Base-by-base conservation (phyloP, 257 asterid species). In the Nicotiana paniculata region DNA sequence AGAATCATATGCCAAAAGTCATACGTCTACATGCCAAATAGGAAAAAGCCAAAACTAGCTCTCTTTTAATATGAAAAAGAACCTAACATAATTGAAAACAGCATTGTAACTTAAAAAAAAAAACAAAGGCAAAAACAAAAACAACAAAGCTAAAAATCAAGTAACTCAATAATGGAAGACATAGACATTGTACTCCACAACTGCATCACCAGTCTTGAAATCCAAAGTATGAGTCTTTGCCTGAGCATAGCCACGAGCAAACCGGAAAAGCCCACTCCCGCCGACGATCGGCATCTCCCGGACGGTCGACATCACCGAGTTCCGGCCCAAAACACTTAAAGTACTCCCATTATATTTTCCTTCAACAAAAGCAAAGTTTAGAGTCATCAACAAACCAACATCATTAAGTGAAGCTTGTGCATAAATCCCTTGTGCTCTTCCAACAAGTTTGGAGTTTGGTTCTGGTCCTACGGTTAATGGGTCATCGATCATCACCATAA, bases 291-390 rank as follows among this genome's bases (percentile, higher is more conserved):
- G 88, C 88, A 88, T 77, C 74, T 88, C 91, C 16, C 89, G 81
- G 9, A 70, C 62, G 7, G 63, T 13, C 15, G 39, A 16, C n/a
- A 48, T 3, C 39, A 80, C 66, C 3, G 82, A 30, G 39, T 88
- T 86, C 77, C 84, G 32, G 2, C 89, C 91, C 84, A 88, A 21
- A 7, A 88, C 46, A 9, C 87, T 83, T 21, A 88, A 68, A 5
- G 83, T 78, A 80, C 91, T 88, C 3, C 91, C 88, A 9, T 86
- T 85, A 13, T 80, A 88, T 51, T 86, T 85, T 4, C 91, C 89
- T 21, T 85, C 84, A 7, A 79, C 76, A 17, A 88, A 88, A 17
- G 65, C 87, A 6, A 39, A 85, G 64, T 88, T 88, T 15, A 86
- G 13, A 6, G 43, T 80, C 91, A 85, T 86, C 30, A 86, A 21